Conservation (phyloP, 2,329 filamentous ascomycete genomes). For the Cladophialophora immunda region DNA sequence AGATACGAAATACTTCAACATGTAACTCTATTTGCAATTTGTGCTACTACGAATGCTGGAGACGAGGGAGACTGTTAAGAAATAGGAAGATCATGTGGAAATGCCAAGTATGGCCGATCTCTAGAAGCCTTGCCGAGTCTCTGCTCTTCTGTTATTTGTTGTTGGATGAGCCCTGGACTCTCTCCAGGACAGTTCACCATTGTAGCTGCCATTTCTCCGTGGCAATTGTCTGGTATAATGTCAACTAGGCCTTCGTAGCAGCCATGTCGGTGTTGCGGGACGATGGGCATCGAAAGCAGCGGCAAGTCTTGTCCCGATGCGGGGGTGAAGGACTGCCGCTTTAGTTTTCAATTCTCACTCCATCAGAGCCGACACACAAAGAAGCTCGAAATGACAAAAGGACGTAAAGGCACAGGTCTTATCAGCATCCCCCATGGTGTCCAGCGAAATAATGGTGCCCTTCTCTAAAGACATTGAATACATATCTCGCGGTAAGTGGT, state of each 20-base stretch:
- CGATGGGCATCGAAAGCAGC: neutral
- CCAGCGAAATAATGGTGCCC: neutral
- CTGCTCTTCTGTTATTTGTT: too few species aligned
- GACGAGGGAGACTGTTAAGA: neutral
- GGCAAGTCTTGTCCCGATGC: neutral
- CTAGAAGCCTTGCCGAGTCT: too few species aligned
- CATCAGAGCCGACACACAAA: neutral
- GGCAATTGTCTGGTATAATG: neutral
- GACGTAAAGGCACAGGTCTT: neutral
- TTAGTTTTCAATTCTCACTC: neutral
- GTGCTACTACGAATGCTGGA: neutral
- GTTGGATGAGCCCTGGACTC: neutral
- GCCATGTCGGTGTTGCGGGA: neutral
- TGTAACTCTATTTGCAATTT: neutral
- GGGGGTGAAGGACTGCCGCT: neutral
- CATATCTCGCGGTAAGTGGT: neutral
- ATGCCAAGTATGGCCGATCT: too few species aligned
- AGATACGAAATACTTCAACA: neutral
- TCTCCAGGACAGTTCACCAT: neutral
- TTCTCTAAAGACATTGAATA: neutral
- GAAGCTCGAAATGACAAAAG: neutral
- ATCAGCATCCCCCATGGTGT: neutral
- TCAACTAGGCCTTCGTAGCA: too few species aligned
- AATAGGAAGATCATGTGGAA: neutral
- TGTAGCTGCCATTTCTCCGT: neutral